A percentile compares a stretch with the other conserved stretches of the same genome.
phyloP scores from a whole-genome alignment of 441 rosid species.

The Aleurites moluccanus region DNA sequence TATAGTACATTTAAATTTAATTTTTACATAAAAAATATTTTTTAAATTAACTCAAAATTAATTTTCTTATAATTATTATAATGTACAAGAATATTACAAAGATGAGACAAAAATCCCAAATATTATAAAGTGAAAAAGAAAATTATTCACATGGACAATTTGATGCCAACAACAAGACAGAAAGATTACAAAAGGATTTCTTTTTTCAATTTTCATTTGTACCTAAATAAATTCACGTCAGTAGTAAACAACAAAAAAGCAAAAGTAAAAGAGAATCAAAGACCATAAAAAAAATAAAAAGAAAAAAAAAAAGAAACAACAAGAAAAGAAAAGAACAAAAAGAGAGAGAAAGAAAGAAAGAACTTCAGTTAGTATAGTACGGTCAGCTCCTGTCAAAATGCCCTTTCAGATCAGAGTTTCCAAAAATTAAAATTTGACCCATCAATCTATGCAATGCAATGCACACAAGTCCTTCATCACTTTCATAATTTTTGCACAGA shows the following conservation, averaged over 20 bases:
- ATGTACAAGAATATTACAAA: background rate
- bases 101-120: background rate
- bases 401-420: background rate
- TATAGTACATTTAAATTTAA: too few species aligned
- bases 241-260: background rate
- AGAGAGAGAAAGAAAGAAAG: background rate
- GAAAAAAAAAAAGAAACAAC: too few species aligned
- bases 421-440: conserved; percentile 26
- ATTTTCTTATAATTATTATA: too few species aligned
- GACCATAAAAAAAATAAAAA: background rate
- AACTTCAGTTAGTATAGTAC: conserved; percentile 44
- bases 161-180: background rate
- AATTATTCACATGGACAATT: conserved; percentile 5
- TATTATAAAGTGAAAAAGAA: too few species aligned
- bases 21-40: too few species aligned
- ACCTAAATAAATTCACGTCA: conserved; percentile 28
- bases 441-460: background rate
- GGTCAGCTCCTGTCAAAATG: conserved; percentile 35
- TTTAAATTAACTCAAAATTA: too few species aligned
- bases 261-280: background rate
- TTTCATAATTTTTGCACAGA: conserved; percentile 18
- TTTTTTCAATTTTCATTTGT: conserved; percentile 26
- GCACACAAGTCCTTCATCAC: background rate
- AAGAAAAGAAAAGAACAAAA: background rate
- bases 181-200: conserved; percentile 28